phyloP scores from a whole-genome alignment of 257 asterid species.

The Capsicum chinense region DNA sequence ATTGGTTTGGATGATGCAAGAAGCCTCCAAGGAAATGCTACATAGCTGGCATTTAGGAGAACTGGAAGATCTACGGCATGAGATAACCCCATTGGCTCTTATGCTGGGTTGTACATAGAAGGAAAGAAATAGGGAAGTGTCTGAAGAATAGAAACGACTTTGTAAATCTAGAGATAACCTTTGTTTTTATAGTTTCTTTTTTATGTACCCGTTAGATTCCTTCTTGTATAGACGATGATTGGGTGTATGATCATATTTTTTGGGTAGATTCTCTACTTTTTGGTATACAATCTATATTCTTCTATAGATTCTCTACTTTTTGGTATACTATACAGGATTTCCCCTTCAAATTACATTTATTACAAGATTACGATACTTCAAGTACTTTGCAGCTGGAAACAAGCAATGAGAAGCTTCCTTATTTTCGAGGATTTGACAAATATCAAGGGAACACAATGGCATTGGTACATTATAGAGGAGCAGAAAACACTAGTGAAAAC shows the following conservation, averaged over 20 bases:
- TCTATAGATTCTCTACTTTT: background rate
- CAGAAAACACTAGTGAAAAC: slow-evolving; percentile 13
- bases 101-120: background rate
- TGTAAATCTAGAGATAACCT: background rate
- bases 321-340: background rate
- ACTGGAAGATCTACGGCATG: background rate
- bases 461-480: background rate
- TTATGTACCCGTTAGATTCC: background rate
- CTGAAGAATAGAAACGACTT: background rate
- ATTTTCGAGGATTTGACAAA: background rate
- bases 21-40: background rate
- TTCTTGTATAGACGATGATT: background rate
- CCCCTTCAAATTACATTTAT: background rate
- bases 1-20: background rate
- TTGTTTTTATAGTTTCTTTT: background rate
- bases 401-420: slow-evolving; percentile 25
- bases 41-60: slow-evolving; percentile 15
- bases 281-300: background rate
- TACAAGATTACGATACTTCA: background rate
- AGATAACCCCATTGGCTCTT: background rate
- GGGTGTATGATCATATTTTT: too few species aligned
- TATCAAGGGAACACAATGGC: background rate
- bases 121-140: background rate
- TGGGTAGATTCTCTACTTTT: too few species aligned
- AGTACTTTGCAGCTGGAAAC: slow-evolving; percentile 15